Base-by-base conservation (phyloP, 768 basidiomycete genomes). In the Mycena venus region DNA sequence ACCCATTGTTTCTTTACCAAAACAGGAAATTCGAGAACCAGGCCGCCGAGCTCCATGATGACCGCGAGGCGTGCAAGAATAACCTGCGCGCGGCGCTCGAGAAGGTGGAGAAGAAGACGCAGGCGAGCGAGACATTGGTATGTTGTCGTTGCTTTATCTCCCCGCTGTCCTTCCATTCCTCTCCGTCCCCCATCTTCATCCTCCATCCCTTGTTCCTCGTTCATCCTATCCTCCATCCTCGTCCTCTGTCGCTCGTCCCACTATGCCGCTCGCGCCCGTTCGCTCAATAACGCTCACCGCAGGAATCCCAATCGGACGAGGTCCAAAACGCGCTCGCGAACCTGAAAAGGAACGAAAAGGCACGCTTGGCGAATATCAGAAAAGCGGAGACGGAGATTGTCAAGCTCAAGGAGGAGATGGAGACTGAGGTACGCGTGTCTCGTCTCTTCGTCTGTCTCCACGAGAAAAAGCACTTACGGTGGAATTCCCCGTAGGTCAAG, bases 301-400 rank as follows among this genome's bases (percentile, higher is more conserved):
- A 95, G 94, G 93, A 93, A 75, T 73, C 73, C 4, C 86, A 91
- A 1, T 86, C 89, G 0, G 90, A 91, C 10, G 87, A 89, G 0
- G 74, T 90, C 19, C 84, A 86, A 8, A 85, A 81, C 1, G 82
- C 82, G 47, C 85, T 96, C 3, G 86, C 87, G 9, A 83, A 83
- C 38, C 81, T 95, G 68, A 94, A 92, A 80, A 86, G 86, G 66
- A 83, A 86, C 10, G 95, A 96, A 82, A 92, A 88, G 78, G 85
- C 88, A 0, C 90, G 92, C 8, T 77, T 80, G 23, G 86, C 83
- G 76, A 84, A 86, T 60, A 95, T 96, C 62, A 88, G 88, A 74
- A 84, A 81, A 10, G 75, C 88, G 0, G 89, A 94, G 79, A 82
- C 82, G 29, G 86, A 90, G 42, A 89, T 95, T 70, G 84, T 77